Evolutionary conservation across 192 early-diverging fungal genomes (phyloP).

Genomic region (Paraglomus brasilianum): DNA sequence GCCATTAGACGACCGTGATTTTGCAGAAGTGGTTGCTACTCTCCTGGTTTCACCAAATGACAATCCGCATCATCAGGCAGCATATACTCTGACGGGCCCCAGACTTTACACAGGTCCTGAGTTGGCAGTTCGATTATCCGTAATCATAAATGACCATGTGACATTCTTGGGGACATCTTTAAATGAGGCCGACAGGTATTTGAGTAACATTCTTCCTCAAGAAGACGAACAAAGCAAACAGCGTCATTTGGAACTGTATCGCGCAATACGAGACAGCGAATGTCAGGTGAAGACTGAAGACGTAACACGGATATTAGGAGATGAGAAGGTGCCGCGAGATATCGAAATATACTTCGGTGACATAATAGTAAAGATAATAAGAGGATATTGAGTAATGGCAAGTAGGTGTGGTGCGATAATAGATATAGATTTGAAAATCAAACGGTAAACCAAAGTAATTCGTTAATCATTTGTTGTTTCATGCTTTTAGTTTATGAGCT

Average conservation of each 20-base stretch:
- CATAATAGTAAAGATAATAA: not conserved
- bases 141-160: conserved; percentile 1
- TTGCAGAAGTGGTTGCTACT: conserved; percentile 15
- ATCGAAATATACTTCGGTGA: conserved; percentile 5
- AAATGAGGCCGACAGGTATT: conserved; percentile 12
- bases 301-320: not conserved
- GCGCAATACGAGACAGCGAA: conserved; percentile 4
- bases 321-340: conserved; percentile 1
- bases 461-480: too few species aligned
- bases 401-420: too few species aligned
- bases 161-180: not conserved
- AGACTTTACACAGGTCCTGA: conserved; percentile 8
- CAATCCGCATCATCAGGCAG: not conserved
- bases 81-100: conserved; percentile 7
- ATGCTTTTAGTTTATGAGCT: too few species aligned
- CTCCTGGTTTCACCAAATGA: not conserved
- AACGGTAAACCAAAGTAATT: too few species aligned
- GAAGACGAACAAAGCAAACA: not conserved
- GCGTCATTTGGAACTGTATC: conserved; percentile 5
- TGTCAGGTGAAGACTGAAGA: not conserved
- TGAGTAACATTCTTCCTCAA: not conserved
- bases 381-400: too few species aligned
- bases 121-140: conserved; percentile 9
- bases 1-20: conserved; percentile 16
- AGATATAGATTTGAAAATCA: too few species aligned